Base-by-base conservation (phyloP, 78 protist genomes). In the Dictyostelium purpureum region DNA sequence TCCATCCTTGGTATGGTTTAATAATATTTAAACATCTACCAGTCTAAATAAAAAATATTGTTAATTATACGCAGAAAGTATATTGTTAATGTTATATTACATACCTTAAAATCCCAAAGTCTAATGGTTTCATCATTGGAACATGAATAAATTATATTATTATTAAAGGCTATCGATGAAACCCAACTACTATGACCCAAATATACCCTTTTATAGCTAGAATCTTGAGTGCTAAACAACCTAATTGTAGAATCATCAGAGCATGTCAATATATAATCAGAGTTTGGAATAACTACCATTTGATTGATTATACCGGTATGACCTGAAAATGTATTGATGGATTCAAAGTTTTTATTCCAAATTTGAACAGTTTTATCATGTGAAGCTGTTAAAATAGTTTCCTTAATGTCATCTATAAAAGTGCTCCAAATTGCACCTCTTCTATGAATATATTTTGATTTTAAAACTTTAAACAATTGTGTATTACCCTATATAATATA, bases 361-460 rank as follows among this genome's bases (percentile, higher is more conserved):
- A 35, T 11, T 78, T 79, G 94, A 43, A 76, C 57, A 14, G 81
- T 78, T 33, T 88, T 88, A 57, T 79, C 94, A 75, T 88, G 94
- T 47, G 80, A 75, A 52, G 94, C 69, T 33, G 89, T 88, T 12
- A 79, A 10, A 74, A 73, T 19, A 33, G 35, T 21, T 16, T 33
- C n/a, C 3, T 63, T 14, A 52, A 21, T 7, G 9, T 28, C 42
- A 69, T 35, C 26, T 21, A 42, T 59, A 19, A 33, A 9, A 38
- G 67, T 26, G n/a, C 80, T 56, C 94, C 94, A 88, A n/a, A 88
- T 47, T 12, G 76, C 70, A 71, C 94, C 94, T 63, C 94, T 52
- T 43, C 57, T 74, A 35, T 88, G 87, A 47, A 88, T 56, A 70
- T 56, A 88, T 31, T 79, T 88, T 14, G 94, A 79, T 63, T 88